A percentile compares a stretch with the other conserved stretches of the same genome.
phyloP scores from a whole-genome alignment of 306 rosid genomes.

The Ormosia semicastrata region DNA sequence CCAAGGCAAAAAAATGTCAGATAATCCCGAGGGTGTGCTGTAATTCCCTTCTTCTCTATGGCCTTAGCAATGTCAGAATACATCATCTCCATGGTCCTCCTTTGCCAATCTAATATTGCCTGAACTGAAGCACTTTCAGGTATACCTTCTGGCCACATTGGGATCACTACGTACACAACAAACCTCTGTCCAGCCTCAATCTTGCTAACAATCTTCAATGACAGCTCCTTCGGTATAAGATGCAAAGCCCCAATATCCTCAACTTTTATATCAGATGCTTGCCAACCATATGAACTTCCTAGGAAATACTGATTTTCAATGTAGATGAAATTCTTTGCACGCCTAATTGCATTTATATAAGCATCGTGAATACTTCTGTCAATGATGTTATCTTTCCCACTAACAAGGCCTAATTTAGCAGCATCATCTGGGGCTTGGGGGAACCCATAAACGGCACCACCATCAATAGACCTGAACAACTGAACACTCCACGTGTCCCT shows the following conservation, averaged over 20 bases:
- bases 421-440: constrained; percentile 46
- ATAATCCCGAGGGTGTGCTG: constrained; percentile 56
- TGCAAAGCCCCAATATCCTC: constrained; percentile 70
- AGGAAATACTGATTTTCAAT: constrained; percentile 85
- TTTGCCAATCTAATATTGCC: constrained; percentile 84
- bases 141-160: constrained; percentile 90
- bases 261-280: constrained; percentile 38
- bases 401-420: constrained; percentile 52
- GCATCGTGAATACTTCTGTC: constrained; percentile 82
- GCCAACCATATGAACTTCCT: constrained; percentile 89
- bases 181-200: constrained; percentile 73
- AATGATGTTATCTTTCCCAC: constrained; percentile 62
- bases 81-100: constrained; percentile 87
- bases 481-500: constrained; percentile 71
- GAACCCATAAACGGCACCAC: constrained; percentile 61
- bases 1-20: constrained; percentile 87
- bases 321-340: constrained; percentile 73
- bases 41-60: constrained; percentile 37
- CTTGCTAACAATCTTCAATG: constrained; percentile 74
- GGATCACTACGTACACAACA: constrained; percentile 65
- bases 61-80: constrained; percentile 61
- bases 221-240: constrained; percentile 77
- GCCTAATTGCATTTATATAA: constrained; percentile 69
- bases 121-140: constrained; percentile 83
- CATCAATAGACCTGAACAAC: constrained; percentile 80